Conservation (phyloP, 371 early-diverging fungal species). For the Mortierella sp. region DNA sequence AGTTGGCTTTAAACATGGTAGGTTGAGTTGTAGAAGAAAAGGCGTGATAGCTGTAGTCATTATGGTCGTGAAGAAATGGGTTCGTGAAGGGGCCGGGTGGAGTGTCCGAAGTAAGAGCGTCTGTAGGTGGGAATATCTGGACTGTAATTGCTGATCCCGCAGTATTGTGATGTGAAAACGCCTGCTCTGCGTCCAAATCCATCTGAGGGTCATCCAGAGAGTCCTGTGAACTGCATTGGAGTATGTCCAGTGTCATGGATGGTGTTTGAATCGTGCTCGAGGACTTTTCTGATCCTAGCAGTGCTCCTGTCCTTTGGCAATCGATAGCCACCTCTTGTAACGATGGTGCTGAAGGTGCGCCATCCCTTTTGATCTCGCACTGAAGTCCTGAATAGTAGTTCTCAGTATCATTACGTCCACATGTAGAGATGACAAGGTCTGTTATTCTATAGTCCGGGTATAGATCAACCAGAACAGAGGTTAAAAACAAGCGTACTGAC, state of each 20-base stretch:
- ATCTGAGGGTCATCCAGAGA: conserved; percentile 11
- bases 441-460: conserved; percentile 16
- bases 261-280: background rate
- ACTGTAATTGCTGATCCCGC: no score
- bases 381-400: background rate
- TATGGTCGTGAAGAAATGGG: no score
- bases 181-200: background rate
- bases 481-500: no score
- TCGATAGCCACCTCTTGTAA: background rate
- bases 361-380: background rate
- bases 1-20: background rate
- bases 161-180: background rate
- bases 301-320: background rate
- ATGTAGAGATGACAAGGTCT: conserved; percentile 1
- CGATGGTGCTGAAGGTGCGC: background rate
- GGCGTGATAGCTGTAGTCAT: no score
- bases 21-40: background rate
- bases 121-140: no score
- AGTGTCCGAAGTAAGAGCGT: no score
- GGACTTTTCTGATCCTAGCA: background rate
- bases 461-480: no score
- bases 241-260: background rate
- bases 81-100: no score
- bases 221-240: background rate
- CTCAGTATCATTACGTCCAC: background rate